Evolutionary conservation across 2,329 filamentous ascomycete species (phyloP), one percentile per base, ranked within the genome.

Genomic region (Exophiala mesophila): DNA sequence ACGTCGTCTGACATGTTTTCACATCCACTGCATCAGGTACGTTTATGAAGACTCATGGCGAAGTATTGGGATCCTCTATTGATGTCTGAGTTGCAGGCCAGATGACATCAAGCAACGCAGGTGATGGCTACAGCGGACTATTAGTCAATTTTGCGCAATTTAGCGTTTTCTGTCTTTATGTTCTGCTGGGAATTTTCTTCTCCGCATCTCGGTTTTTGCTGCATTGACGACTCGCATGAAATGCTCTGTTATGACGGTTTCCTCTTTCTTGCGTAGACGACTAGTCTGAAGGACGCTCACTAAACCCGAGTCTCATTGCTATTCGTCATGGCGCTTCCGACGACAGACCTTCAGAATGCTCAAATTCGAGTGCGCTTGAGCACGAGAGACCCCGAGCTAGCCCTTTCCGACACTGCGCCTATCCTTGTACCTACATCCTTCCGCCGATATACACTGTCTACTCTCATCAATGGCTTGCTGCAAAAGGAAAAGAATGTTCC

Each of bases 391-490:
- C 61, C 65, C 46, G 72, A 76, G 41, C 67, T 79, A 53, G 66
- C 72, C 42, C 61, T 79, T 34, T 68, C 75, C 44, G 70, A 70
- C 44, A 70, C 69, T 34, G 75, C 73, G 16, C 70, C 75, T 15
- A 77, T 80, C 50, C 64, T 79, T 21, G 73, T 80, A 43, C 72
- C 75, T 29, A 51, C 53, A 74, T 75, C 70, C 28, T 62, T 79
- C 41, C 72, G 74, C 50, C 64, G 76, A 61, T 76, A 76, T 60
- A 72, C 74, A 40, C 72, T 83, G 3, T 82, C 79, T 1, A 78
- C 73, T 2, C 67, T 83, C 44, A 76, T 82, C 41, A 83, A 83
- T 59, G 73, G 73, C 49, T 68, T 82, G 8, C 65, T 82, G 20
- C 66, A 71, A 24, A 73, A 68, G 44, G 70, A 73, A 39, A 74